phyloP scores from a whole-genome alignment of 441 rosid genomes.

The Populus hybrid region DNA sequence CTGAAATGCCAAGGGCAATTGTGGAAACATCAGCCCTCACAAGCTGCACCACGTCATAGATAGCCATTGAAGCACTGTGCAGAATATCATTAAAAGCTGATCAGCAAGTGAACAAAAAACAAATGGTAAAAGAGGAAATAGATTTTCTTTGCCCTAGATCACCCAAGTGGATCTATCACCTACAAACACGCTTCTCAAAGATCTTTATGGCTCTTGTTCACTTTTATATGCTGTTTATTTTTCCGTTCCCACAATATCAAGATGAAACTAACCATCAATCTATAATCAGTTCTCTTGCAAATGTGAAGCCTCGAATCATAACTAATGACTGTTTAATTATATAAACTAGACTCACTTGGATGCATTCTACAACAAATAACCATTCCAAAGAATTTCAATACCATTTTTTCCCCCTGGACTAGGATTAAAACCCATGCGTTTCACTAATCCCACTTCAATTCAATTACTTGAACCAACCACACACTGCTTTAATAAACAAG shows the following conservation, averaged over 20 bases:
- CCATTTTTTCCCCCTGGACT: background rate
- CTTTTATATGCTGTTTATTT: background rate
- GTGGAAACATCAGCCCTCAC: conserved; percentile 95
- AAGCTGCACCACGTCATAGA: conserved; percentile 84
- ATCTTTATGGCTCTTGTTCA: background rate
- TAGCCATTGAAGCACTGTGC: conserved; percentile 90
- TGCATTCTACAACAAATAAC: background rate
- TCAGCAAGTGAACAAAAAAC: background rate
- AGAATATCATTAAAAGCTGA: conserved; percentile 11
- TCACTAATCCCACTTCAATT: background rate
- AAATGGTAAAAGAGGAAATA: too few relatives aligned
- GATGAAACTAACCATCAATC: background rate
- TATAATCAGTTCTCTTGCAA: background rate
- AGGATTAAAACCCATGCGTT: background rate
- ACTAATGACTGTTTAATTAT: background rate
- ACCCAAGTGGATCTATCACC: background rate
- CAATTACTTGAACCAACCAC: background rate
- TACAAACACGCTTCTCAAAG: background rate
- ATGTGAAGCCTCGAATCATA: background rate
- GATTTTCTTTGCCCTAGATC: background rate
- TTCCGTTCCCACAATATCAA: background rate
- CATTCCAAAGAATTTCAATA: background rate
- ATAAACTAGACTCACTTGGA: background rate
- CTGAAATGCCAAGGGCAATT: conserved; percentile 80
- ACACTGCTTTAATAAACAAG: background rate